A percentile compares a stretch with the other conserved stretches of the same genome.
Evolutionary conservation across 208 protist genomes (phyloP).

Genomic region (Wallacemonas sp.): DNA sequence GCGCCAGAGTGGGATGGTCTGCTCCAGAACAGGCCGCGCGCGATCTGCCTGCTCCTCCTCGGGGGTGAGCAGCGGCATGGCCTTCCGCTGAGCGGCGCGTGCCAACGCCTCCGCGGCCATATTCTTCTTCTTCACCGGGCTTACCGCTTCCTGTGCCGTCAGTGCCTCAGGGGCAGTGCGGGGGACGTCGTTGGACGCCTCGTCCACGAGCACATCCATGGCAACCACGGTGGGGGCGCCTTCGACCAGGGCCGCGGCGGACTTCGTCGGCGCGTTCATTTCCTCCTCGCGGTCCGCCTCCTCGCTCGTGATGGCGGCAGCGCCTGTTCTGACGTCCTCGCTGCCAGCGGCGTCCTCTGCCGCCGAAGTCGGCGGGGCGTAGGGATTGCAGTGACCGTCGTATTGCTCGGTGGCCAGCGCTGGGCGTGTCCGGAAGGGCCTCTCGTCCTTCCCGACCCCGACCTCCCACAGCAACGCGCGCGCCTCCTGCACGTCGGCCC

Average conservation of each 20-base stretch:
- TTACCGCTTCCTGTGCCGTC: neutral
- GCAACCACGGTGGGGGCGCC: too few species aligned
- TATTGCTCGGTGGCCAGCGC: slow-evolving; percentile 12
- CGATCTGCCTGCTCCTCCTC: slow-evolving; percentile 26
- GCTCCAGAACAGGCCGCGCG: slow-evolving; percentile 33
- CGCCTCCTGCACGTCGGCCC: slow-evolving; percentile 28
- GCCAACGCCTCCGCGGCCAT: too few species aligned
- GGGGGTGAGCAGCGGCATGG: slow-evolving; percentile 16
- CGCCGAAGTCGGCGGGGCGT: neutral
- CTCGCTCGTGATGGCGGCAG: too few species aligned
- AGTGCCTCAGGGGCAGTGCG: neutral
- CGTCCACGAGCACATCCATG: too few species aligned
- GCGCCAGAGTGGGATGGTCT: slow-evolving; percentile 53
- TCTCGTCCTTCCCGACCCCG: slow-evolving; percentile 16
- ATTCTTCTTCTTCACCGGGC: neutral
- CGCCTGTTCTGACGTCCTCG: too few species aligned
- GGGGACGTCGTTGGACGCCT: too few species aligned
- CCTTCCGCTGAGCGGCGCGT: neutral
- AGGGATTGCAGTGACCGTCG: slow-evolving; percentile 1
- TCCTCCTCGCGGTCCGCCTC: too few species aligned
- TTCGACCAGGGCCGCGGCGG: too few species aligned
- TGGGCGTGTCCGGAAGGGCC: neutral
- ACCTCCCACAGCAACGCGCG: slow-evolving; percentile 31
- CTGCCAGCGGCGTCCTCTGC: neutral
- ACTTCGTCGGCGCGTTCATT: too few species aligned